Percentiles rank a stretch among this genome's conserved stretches.
These are phyloP conservation scores for Protomyces macrosporus DNA, from an alignment of 1,139 yeast genomes.

Conservation along the genomic window DNA sequence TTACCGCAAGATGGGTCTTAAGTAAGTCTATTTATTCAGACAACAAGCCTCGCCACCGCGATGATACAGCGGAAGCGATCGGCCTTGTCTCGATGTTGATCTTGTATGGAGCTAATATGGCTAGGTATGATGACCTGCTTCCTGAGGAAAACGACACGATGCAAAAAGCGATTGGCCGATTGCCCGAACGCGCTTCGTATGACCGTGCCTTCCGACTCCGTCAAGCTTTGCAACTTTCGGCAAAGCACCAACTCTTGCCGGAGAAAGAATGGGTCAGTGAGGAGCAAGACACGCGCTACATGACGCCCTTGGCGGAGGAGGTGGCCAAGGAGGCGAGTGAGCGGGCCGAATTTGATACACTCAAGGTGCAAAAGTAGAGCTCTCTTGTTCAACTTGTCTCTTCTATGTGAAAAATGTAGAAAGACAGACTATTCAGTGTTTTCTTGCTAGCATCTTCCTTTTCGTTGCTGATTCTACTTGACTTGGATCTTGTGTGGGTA, in stretches of 20 bases:
- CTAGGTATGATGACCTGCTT: constrained; percentile 72
- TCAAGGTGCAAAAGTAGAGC: constrained; percentile 12
- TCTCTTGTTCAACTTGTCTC: not conserved
- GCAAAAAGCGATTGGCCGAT: constrained; percentile 82
- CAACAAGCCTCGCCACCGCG: not conserved
- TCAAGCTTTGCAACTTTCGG: constrained; percentile 82
- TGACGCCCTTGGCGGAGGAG: constrained; percentile 50
- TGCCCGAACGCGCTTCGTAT: constrained; percentile 76
- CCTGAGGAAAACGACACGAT: constrained; percentile 80
- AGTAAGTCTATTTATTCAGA: constrained; percentile 7
- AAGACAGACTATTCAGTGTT: not conserved
- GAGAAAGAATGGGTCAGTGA: constrained; percentile 69
- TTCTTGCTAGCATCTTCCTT: not conserved
- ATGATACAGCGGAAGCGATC: not conserved
- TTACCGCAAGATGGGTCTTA: constrained; percentile 28
- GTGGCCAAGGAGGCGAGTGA: constrained; percentile 26
- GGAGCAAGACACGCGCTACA: constrained; percentile 78
- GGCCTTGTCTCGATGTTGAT: not conserved
- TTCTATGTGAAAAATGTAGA: not conserved
- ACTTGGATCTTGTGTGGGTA: too few relatives aligned
- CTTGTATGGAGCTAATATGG: too few relatives aligned
- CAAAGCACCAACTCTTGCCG: constrained; percentile 82
- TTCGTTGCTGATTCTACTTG: not conserved
- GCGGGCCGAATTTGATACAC: constrained; percentile 28
- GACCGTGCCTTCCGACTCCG: constrained; percentile 88